Percentiles rank a stretch among this genome's conserved stretches.
Conservation (phyloP, 2,329 filamentous ascomycete genomes). For the Pseudogymnoascus sp. region DNA sequence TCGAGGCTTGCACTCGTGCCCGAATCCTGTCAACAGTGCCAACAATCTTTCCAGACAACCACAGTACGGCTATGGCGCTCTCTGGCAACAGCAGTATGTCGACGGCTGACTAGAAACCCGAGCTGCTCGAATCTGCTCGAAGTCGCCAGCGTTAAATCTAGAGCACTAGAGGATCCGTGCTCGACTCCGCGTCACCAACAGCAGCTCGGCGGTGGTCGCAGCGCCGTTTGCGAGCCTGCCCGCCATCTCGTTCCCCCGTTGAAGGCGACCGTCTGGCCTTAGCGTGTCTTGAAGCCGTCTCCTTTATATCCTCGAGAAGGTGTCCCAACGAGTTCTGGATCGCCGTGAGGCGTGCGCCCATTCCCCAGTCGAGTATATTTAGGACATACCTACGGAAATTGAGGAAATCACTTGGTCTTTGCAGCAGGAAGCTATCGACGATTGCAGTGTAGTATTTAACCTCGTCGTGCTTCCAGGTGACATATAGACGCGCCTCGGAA, state of each 20-base stretch:
- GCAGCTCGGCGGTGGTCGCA: neutral
- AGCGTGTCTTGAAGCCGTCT: slow-evolving; percentile 14
- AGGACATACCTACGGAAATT: slow-evolving; percentile 28
- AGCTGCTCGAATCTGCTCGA: neutral
- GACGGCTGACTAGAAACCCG: neutral
- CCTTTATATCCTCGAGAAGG: slow-evolving; percentile 18
- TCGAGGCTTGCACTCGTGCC: too few species aligned
- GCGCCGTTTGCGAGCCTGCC: neutral
- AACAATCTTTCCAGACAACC: too few species aligned
- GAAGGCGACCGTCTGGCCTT: slow-evolving; percentile 14
- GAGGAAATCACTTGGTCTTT: slow-evolving; percentile 23
- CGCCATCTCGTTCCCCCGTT: slow-evolving; percentile 16
- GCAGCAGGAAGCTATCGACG: slow-evolving; percentile 26
- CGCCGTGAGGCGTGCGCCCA: slow-evolving; percentile 21
- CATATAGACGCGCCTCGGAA: slow-evolving; percentile 27
- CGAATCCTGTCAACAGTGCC: too few species aligned
- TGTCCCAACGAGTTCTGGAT: slow-evolving; percentile 21
- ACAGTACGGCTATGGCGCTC: too few species aligned
- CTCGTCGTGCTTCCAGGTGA: slow-evolving; percentile 30
- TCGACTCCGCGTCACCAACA: neutral
- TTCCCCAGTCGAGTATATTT: slow-evolving; percentile 33
- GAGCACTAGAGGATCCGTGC: neutral
- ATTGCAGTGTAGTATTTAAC: slow-evolving; percentile 25
- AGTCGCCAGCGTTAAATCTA: neutral
- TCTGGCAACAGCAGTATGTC: too few species aligned